Percentiles rank a stretch among this genome's conserved stretches.
These are phyloP conservation scores for Sporothrix globosa DNA, from an alignment of 2,329 filamentous ascomycete species.

Conservation along the genomic window DNA sequence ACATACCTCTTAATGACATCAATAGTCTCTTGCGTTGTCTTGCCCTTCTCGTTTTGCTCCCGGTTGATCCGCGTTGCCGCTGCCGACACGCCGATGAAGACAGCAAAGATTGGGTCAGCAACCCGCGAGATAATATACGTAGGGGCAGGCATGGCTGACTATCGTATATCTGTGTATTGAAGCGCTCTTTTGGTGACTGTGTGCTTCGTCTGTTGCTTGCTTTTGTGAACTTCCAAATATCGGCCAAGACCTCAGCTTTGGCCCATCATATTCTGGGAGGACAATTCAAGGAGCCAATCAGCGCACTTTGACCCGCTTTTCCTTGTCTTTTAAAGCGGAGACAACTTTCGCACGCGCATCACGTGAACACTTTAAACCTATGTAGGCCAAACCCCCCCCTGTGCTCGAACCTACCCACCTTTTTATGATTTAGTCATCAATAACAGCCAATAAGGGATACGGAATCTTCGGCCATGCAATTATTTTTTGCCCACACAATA, in stretches of 20 bases:
- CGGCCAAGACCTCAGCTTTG: not conserved
- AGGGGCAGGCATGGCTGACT: slow-evolving; percentile 54
- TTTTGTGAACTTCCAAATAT: not conserved
- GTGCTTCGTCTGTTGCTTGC: slow-evolving; percentile 4
- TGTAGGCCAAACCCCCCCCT: not conserved
- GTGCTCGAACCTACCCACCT: not conserved
- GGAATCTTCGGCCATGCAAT: slow-evolving; percentile 26
- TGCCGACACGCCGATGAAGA: slow-evolving; percentile 60
- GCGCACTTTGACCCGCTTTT: not conserved
- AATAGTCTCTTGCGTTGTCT: slow-evolving; percentile 55
- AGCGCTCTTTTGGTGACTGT: not conserved
- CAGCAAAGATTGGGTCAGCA: slow-evolving; percentile 62
- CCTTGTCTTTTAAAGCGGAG: not conserved
- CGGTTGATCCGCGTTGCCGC: slow-evolving; percentile 62
- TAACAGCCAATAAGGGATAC: not conserved
- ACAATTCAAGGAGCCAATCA: slow-evolving; percentile 10
- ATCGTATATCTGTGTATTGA: not conserved
- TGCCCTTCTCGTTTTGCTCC: slow-evolving; percentile 62
- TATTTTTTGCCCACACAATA: slow-evolving; percentile 37
- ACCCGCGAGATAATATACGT: slow-evolving; percentile 64
- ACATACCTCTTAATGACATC: slow-evolving; percentile 53
- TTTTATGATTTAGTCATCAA: slow-evolving; percentile 11
- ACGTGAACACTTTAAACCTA: not conserved
- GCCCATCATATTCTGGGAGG: slow-evolving; percentile 3
- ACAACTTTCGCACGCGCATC: not conserved